phyloP scores from a whole-genome alignment of 2,329 filamentous ascomycete species.

The Exophiala mesophila region DNA sequence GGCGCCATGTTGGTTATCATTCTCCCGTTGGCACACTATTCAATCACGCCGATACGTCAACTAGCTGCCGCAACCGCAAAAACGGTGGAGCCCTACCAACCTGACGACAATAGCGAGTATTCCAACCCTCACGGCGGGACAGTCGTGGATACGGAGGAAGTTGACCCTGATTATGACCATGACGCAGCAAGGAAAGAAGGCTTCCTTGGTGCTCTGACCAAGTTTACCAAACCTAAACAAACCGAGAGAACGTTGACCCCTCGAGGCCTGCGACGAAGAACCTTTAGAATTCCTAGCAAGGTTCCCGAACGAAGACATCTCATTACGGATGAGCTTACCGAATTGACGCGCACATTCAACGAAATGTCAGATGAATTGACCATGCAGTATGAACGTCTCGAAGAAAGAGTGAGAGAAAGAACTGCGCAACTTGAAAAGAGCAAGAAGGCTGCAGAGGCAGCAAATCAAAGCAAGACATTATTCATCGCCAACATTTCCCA shows the following conservation, averaged over 20 bases:
- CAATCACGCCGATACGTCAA: conserved; percentile 72
- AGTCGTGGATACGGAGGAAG: conserved; percentile 35
- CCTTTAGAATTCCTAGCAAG: conserved; percentile 78
- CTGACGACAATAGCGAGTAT: conserved; percentile 38
- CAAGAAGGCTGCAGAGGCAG: conserved; percentile 89
- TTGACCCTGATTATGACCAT: conserved; percentile 43
- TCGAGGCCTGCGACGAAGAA: conserved; percentile 24
- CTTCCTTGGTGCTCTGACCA: conserved; percentile 19
- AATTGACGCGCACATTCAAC: conserved; percentile 80
- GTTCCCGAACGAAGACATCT: conserved; percentile 70
- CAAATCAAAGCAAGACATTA: conserved; percentile 93
- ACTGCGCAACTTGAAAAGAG: conserved; percentile 81
- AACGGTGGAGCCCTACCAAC: conserved; percentile 56
- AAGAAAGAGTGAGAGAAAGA: conserved; percentile 76
- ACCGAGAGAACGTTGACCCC: conserved; percentile 16
- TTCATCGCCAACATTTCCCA: conserved; percentile 93
- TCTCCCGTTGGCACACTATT: conserved; percentile 74
- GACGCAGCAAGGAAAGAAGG: conserved; percentile 35
- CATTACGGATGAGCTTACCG: conserved; percentile 78
- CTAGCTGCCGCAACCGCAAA: conserved; percentile 71
- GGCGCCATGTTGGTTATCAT: conserved; percentile 67
- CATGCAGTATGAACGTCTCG: conserved; percentile 77
- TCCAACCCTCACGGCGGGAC: conserved; percentile 29
- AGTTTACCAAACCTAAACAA: conserved; percentile 14
- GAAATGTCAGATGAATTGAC: conserved; percentile 88